Conservation (phyloP, 176 grass and related monocot species). For the Metroxylon sagu region DNA sequence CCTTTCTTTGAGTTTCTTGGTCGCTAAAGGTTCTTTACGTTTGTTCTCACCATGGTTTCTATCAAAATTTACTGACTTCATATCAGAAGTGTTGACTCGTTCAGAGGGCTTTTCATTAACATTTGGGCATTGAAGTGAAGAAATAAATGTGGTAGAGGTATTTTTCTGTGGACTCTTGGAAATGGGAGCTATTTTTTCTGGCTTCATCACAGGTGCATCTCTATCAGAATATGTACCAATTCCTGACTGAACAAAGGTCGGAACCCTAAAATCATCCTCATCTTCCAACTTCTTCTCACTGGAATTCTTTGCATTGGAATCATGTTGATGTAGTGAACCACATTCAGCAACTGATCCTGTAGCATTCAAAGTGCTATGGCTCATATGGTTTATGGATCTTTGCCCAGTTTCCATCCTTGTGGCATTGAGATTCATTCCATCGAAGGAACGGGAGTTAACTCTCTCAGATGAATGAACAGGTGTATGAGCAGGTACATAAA, state of each 20-base stretch:
- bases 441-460: not conserved
- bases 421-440: too few relatives aligned
- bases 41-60: too few relatives aligned
- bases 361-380: not conserved
- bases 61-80: too few relatives aligned
- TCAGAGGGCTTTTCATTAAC: not conserved
- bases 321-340: not conserved
- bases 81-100: too few relatives aligned
- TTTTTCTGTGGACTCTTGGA: not conserved
- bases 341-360: constrained; percentile 1
- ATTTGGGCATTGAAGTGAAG: not conserved
- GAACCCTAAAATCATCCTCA: constrained; percentile 12
- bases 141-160: not conserved
- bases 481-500: not conserved
- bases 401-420: too few relatives aligned
- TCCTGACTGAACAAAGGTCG: constrained; percentile 1
- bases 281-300: constrained; percentile 4
- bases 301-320: not conserved
- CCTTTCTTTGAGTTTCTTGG: too few relatives aligned
- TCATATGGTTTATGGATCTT: too few relatives aligned
- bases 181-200: not conserved
- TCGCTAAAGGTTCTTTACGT: too few relatives aligned
- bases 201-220: not conserved
- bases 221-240: not conserved
- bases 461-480: not conserved